Conservation (phyloP, 73 alveolate genomes). For the Tetrahymena malaccensis region DNA sequence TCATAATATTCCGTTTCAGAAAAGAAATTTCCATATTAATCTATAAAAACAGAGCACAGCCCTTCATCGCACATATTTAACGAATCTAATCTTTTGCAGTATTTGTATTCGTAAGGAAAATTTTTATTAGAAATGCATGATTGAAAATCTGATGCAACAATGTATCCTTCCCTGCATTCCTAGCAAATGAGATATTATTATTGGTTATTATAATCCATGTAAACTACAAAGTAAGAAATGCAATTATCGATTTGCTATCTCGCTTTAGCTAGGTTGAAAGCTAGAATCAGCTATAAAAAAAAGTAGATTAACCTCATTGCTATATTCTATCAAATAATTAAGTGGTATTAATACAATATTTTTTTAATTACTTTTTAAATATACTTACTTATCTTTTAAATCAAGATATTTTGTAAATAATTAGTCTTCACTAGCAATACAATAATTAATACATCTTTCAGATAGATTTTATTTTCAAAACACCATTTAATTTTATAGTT, state of each 20-base stretch:
- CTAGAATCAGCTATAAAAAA: not conserved
- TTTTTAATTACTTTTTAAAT: no score
- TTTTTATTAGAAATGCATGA: not conserved
- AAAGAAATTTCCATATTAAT: not conserved
- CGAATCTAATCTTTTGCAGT: not conserved
- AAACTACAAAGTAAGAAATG: not conserved
- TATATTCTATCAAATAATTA: not conserved
- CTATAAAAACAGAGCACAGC: not conserved
- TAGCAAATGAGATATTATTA: not conserved
- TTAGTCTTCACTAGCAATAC: not conserved
- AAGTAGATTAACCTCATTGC: not conserved
- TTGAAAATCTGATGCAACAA: not conserved
- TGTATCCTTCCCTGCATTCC: not conserved
- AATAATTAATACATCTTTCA: no score
- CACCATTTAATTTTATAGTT: no score
- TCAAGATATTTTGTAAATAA: not conserved
- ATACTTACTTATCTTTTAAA: not conserved
- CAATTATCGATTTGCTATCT: not conserved
- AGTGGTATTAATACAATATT: no score
- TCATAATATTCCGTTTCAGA: not conserved
- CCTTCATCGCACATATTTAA: not conserved
- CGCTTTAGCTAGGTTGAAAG: not conserved
- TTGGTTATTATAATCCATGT: not conserved
- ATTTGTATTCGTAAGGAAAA: not conserved
- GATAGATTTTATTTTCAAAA: not conserved